These are phyloP conservation scores for Pestalotiopsis sp. DNA, from an alignment of 2,329 filamentous ascomycete genomes.

Conservation along the genomic window DNA sequence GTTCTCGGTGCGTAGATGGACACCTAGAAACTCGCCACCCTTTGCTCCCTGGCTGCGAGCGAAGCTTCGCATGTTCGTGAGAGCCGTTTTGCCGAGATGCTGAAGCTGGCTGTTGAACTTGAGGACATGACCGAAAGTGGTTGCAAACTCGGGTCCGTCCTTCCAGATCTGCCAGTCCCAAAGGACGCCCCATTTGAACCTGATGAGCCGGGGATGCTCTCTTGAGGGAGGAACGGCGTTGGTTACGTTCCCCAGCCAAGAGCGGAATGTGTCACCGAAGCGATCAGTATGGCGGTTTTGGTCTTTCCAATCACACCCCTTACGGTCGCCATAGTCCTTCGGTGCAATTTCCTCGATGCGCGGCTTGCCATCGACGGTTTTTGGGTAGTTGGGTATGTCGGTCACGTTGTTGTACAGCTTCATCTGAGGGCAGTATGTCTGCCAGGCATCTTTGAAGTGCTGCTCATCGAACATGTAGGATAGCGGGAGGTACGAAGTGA, in stretches of 20 bases:
- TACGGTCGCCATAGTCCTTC: conserved; percentile 38
- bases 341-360: conserved; percentile 42
- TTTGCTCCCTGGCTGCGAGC: conserved; percentile 23
- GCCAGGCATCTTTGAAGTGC: conserved; percentile 42
- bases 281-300: conserved; percentile 42
- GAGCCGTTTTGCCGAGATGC: conserved; percentile 37
- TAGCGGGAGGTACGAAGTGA: conserved; percentile 40
- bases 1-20: conserved; percentile 50
- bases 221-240: conserved; percentile 23
- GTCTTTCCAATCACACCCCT: conserved; percentile 40
- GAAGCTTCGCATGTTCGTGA: conserved; percentile 35
- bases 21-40: conserved; percentile 35
- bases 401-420: conserved; percentile 38
- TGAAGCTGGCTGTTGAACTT: conserved; percentile 43
- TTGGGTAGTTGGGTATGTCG: conserved; percentile 37
- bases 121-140: conserved; percentile 44
- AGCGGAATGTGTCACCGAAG: conserved; percentile 36
- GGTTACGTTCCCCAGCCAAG: conserved; percentile 32
- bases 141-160: conserved; percentile 48
- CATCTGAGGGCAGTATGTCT: conserved; percentile 42
- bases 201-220: conserved; percentile 37
- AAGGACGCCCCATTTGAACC: conserved; percentile 45
- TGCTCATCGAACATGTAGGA: conserved; percentile 49
- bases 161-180: conserved; percentile 47
- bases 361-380: conserved; percentile 34